Evolutionary conservation across 202 grass and related monocot species (phyloP), one percentile per base, ranked within the genome.

Genomic region (Saccharum hybrid): DNA sequence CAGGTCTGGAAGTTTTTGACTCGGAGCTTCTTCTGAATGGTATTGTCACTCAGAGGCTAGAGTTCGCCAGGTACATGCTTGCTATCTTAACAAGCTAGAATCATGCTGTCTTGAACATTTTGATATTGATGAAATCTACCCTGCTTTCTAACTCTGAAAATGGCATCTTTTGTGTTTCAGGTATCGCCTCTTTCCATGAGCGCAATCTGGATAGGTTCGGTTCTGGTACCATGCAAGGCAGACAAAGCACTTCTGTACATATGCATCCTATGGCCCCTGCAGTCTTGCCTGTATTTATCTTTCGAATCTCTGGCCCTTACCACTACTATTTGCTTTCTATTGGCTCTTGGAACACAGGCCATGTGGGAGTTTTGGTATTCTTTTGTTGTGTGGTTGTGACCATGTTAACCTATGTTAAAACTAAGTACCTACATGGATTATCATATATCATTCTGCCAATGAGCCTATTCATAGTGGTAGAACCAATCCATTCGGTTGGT

Each of bases 181-280:
- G 79, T 74, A 74, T 78, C 79, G 74, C 31, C 73, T 90, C 78
- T 28, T 86, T 90, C 61, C 39, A 37, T 73, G 49, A 82, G n/a
- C 19, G n/a, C 48, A 62, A 51, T 74, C 62, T 26, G n/a, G 72
- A 5, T 8, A 37, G 4, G 13, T 74, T 36, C 0, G 57, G 64
- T 64, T 7, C 3, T 16, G 33, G 54, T 51, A 9, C 10, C 39
- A 19, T 81, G 65, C 64, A 81, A 85, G 28, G 33, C 21, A 19
- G 66, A n/a, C 37, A 38, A 19, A 78, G 0, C 34, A 21, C 48
- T 72, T 19, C 0, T 81, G 64, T 71, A 57, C 68, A 82, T 82
- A 85, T 5, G 3, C 19, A 57, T 33, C 12, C n/a, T 48, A 9
- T 63, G 11, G 28, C 14, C 5, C 18, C 18, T 45, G 8, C 38